These are phyloP conservation scores for Sporothrix protearum DNA, from an alignment of 2,329 filamentous ascomycete species.

Conservation along the genomic window DNA sequence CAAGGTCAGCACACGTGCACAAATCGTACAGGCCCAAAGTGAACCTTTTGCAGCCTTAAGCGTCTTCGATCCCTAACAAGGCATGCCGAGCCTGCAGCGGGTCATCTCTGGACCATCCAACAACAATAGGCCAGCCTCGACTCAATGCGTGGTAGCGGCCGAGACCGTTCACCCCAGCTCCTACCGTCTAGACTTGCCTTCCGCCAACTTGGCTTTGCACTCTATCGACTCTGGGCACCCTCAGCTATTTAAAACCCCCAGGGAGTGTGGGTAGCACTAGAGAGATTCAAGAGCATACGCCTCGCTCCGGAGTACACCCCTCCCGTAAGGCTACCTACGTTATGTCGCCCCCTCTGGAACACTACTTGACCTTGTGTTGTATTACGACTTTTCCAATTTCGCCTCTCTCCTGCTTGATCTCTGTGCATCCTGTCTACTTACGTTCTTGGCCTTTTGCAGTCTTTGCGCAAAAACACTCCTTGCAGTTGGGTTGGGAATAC, in stretches of 20 bases:
- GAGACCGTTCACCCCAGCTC: background rate
- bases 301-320: background rate
- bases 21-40: background rate
- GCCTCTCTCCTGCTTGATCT: constrained; percentile 9
- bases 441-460: background rate
- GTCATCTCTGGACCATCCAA: background rate
- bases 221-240: background rate
- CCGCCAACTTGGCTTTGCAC: background rate
- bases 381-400: background rate
- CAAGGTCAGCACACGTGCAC: background rate
- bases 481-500: background rate
- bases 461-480: constrained; percentile 15
- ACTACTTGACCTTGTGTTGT: background rate
- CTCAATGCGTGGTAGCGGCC: background rate
- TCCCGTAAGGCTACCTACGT: background rate
- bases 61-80: background rate
- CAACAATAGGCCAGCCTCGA: background rate
- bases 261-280: background rate
- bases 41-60: background rate
- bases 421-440: constrained; percentile 15
- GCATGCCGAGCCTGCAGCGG: background rate
- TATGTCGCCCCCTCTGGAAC: background rate
- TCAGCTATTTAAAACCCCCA: background rate
- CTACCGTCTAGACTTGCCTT: constrained; percentile 12
- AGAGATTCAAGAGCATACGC: background rate